These are phyloP conservation scores for Neonectria ditissima DNA, from an alignment of 2,329 filamentous ascomycete species.

Conservation along the genomic window DNA sequence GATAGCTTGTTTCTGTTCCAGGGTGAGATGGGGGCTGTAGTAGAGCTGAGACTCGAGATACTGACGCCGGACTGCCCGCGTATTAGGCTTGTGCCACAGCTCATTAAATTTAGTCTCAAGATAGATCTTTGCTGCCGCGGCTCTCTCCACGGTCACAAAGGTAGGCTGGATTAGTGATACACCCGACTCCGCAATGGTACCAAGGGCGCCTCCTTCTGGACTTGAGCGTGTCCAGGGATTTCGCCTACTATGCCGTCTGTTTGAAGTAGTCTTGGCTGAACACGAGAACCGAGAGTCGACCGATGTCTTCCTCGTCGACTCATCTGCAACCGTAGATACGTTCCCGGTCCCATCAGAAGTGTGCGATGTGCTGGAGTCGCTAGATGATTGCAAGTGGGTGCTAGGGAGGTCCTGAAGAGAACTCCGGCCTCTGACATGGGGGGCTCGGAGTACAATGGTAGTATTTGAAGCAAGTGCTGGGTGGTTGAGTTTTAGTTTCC, in stretches of 20 bases:
- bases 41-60: slow-evolving; percentile 65
- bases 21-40: slow-evolving; percentile 62
- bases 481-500: slow-evolving; percentile 43
- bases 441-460: slow-evolving; percentile 45
- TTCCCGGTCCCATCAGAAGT: slow-evolving; percentile 46
- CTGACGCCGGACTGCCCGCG: slow-evolving; percentile 48
- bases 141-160: slow-evolving; percentile 76
- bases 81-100: slow-evolving; percentile 63
- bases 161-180: slow-evolving; percentile 48
- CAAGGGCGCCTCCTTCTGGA: slow-evolving; percentile 49
- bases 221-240: slow-evolving; percentile 53
- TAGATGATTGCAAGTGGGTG: slow-evolving; percentile 32
- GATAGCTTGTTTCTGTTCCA: slow-evolving; percentile 64
- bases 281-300: slow-evolving; percentile 48
- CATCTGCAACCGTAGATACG: slow-evolving; percentile 38
- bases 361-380: slow-evolving; percentile 38
- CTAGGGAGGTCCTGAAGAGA: slow-evolving; percentile 43
- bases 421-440: slow-evolving; percentile 36
- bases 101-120: slow-evolving; percentile 87
- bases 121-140: slow-evolving; percentile 84
- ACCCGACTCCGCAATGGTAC: slow-evolving; percentile 51
- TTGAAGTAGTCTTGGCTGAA: slow-evolving; percentile 36
- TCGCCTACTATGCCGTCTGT: slow-evolving; percentile 45
- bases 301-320: slow-evolving; percentile 50
- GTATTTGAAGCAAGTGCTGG: slow-evolving; percentile 43